Base-by-base conservation (phyloP, 2,329 filamentous ascomycete genomes). In the Trichoderma oligosporum region DNA sequence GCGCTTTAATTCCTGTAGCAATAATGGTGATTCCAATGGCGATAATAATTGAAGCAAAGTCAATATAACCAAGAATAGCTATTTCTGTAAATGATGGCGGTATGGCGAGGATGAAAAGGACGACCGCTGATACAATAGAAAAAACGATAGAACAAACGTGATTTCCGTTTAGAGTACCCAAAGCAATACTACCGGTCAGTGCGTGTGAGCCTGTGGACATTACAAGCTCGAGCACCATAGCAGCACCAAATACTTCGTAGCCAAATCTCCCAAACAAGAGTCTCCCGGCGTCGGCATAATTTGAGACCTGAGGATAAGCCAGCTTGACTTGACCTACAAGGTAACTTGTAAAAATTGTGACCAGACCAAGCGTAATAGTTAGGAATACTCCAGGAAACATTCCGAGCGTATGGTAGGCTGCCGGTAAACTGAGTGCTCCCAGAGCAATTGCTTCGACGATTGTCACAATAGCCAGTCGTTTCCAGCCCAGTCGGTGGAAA, bases 191-290 rank as follows among this genome's bases (percentile, higher is more conserved):
- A 63, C 87, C 87, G 0, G 83, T 86, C 51, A 87, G 72, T 29
- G 86, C 73, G 68, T 89, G 86, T 22, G 83, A 85, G 14, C 79
- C 82, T 72, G 85, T 82, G 64, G 85, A 78, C 72, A 88, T 86
- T 39, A 86, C 69, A 14, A 88, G 73, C 68, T 86, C 81, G n/a
- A 87, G 67, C 14, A 79, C 71, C 63, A 85, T 81, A 39, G 77
- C 81, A 47, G 74, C 67, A 20, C 82, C 82, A 52, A 85, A 73
- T 33, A 88, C 61, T 64, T 85, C 81, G 56, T 81, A 78, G 0
- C 82, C 83, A 36, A 79, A 70, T 14, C 70, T 71, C 2, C 86
- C 85, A 51, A 76, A 73, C 47, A 87, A 72, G 36, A 87, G 72
- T 42, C 78, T 73, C 4, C 82, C 84, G 4, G 82, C 84, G 63